Base-by-base conservation (phyloP, 345 rosid genomes). In the Citrus unshiu region DNA sequence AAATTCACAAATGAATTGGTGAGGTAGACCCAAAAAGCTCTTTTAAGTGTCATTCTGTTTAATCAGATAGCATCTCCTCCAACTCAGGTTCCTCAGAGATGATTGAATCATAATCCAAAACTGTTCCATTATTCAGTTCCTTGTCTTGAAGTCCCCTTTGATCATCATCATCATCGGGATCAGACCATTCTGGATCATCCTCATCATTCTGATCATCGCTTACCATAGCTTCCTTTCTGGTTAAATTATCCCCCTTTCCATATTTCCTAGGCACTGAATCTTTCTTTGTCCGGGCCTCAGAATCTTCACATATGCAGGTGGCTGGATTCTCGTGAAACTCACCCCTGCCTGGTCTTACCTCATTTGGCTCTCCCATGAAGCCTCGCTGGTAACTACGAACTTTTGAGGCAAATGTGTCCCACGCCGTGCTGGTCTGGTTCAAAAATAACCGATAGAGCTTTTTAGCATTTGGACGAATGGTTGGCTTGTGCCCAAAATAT, bases 251-350 rank as follows among this genome's bases (percentile, higher is more conserved):
- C 30, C 73, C 86, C 79, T 89, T 91, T 18, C 90, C 91, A 13
- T 59, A 22, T 84, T 91, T 93, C 80, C 88, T 90, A 13, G 80
- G 74, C 64, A 72, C 74, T 24, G 82, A 63, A 69, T 81, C 82
- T 39, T 75, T 80, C 72, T 75, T 88, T 51, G 83, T 83, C 81
- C 85, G 87, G 59, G 87, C 92, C 68, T 83, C 82, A 1, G 88
- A 76, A 74, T 88, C 90, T 85, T 91, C 93, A 65, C 99, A 96
- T 77, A 96, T 90, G 88, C 99, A 96, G 74, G 91, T 60, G 7
- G 95, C 80, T 4, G 99, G 99, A 78, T 96, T 96, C 91, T 96
- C 99, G 75, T 94, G 98, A 85, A 96, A 96, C 86, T 93, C 98
- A 64, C 99, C 99, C 86, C 98, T 91, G 69, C 99, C 98, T 0